Conservation (phyloP, 208 protist genomes). For the Trichomonas vaginalis region DNA sequence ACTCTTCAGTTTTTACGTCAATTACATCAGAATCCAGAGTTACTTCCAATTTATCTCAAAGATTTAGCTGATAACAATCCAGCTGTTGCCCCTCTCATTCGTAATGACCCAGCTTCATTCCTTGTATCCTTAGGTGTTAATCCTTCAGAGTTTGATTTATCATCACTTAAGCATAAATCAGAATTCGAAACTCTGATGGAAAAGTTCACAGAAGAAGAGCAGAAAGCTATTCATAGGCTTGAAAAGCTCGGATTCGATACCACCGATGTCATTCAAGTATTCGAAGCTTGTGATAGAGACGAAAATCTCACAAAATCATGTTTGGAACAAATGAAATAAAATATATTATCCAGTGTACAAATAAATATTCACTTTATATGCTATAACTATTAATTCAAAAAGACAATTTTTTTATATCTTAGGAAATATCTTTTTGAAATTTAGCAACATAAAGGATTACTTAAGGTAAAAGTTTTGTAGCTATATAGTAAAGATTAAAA, state of each 20-base stretch:
- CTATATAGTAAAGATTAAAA: too few species aligned
- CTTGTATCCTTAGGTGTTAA: background rate
- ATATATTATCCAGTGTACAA: too few species aligned
- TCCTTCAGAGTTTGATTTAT: background rate
- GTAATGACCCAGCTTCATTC: background rate
- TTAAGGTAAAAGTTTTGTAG: too few species aligned
- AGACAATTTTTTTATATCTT: too few species aligned
- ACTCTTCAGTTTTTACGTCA: background rate
- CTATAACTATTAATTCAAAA: too few species aligned
- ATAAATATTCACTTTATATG: too few species aligned
- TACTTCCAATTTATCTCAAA: background rate
- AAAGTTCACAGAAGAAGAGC: background rate
- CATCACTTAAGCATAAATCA: background rate
- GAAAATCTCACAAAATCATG: slow-evolving; percentile 15
- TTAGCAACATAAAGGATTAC: too few species aligned
- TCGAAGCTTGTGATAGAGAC: slow-evolving; percentile 12
- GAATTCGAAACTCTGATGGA: slow-evolving; percentile 11
- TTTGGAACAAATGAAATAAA: background rate
- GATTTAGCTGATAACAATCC: slow-evolving; percentile 1
- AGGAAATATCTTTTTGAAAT: too few species aligned
- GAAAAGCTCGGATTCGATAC: slow-evolving; percentile 4
- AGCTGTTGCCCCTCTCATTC: background rate
- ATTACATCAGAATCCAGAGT: background rate
- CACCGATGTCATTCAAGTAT: slow-evolving; percentile 12
- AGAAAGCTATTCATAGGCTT: slow-evolving; percentile 19